Percentiles rank a stretch among this genome's conserved stretches.
phyloP scores from a whole-genome alignment of 2,329 filamentous ascomycete genomes.

The Diaporthe ampelina region DNA sequence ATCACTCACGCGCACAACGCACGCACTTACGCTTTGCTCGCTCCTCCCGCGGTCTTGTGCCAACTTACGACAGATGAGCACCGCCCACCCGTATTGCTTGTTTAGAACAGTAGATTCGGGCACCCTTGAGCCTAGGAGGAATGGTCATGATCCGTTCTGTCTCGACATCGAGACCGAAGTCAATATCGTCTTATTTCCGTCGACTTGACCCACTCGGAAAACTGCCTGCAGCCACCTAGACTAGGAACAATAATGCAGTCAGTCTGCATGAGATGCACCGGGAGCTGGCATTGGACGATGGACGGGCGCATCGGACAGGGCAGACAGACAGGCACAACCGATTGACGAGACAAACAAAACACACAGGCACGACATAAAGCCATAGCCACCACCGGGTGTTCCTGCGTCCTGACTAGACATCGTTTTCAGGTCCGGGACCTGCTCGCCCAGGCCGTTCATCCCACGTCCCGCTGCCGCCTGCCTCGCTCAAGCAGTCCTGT shows the following conservation, averaged over 20 bases:
- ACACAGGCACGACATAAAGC: background rate
- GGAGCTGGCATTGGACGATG: background rate
- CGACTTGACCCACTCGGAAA: background rate
- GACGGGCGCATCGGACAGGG: constrained; percentile 8
- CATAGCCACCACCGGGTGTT: constrained; percentile 11
- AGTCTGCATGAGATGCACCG: constrained; percentile 6
- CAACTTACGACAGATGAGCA: background rate
- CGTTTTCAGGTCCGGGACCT: constrained; percentile 23
- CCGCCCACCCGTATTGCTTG: background rate
- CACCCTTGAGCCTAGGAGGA: background rate
- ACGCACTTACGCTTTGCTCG: background rate
- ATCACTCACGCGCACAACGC: background rate
- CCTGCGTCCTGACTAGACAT: constrained; percentile 8
- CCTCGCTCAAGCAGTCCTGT: constrained; percentile 27
- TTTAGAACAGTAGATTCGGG: background rate
- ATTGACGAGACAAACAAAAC: constrained; percentile 3
- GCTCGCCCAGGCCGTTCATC: constrained; percentile 23
- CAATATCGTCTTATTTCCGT: background rate
- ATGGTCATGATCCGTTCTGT: background rate
- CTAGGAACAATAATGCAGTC: background rate
- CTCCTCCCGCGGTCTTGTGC: background rate
- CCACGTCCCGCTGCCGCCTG: constrained; percentile 7
- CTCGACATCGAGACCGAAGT: background rate
- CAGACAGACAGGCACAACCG: background rate
- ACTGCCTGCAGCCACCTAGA: background rate